Conservation (phyloP, 768 basidiomycete genomes). For the Phaeotremella fagi region DNA sequence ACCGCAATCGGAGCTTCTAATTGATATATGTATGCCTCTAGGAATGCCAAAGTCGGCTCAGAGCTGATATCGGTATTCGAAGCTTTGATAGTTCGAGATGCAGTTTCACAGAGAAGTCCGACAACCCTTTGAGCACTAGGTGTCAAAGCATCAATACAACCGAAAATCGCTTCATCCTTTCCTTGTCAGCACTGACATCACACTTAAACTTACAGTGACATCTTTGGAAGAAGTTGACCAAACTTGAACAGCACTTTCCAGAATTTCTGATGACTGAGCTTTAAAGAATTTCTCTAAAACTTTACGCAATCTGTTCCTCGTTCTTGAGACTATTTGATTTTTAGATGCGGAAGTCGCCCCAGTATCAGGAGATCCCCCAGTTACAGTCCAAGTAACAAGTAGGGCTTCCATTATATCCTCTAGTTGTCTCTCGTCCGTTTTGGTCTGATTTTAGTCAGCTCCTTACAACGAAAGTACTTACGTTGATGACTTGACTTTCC, state of each 20-base stretch:
- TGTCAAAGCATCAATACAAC: conserved; percentile 75
- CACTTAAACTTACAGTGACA: conserved; percentile 10
- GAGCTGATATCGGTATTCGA: conserved; percentile 4
- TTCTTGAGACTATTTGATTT: conserved; percentile 60
- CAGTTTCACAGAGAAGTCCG: conserved; percentile 78
- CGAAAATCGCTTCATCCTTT: conserved; percentile 54
- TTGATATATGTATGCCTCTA: conserved; percentile 75
- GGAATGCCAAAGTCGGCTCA: conserved; percentile 55
- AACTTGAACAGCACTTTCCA: conserved; percentile 75
- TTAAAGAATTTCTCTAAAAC: conserved; percentile 83
- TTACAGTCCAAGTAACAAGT: conserved; percentile 64
- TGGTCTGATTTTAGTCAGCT: conserved; percentile 39
- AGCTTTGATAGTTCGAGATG: not conserved
- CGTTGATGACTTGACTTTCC: conserved; percentile 10
- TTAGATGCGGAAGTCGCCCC: conserved; percentile 4
- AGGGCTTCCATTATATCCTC: conserved; percentile 76
- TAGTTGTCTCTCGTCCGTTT: conserved; percentile 70
- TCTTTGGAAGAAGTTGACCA: conserved; percentile 60
- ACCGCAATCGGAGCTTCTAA: conserved; percentile 86
- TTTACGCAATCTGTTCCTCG: conserved; percentile 65
- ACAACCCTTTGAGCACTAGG: conserved; percentile 81
- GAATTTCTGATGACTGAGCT: conserved; percentile 68
- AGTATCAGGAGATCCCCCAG: conserved; percentile 18
- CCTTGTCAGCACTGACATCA: not conserved
- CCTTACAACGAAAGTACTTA: conserved; percentile 3